phyloP scores from a whole-genome alignment of 2,329 filamentous ascomycete genomes.

The Verticillium nonalfalfae region DNA sequence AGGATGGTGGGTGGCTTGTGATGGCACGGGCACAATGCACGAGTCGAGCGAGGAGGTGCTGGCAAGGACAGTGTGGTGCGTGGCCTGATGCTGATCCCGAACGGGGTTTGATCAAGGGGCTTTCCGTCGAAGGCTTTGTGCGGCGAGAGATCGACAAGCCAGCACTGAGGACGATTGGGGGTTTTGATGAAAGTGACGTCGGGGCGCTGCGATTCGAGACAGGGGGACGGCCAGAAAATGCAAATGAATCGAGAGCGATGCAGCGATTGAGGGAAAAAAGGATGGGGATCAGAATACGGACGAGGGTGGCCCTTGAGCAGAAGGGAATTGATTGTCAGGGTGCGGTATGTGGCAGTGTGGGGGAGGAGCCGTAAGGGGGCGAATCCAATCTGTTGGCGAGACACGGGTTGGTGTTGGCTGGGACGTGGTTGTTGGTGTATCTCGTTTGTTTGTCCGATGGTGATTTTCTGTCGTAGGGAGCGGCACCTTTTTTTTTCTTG shows the following conservation, averaged over 20 bases:
- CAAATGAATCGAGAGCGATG: neutral
- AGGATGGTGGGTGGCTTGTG: neutral
- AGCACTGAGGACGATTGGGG: neutral
- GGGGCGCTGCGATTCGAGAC: neutral
- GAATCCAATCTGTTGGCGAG: neutral
- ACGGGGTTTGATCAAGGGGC: conserved; percentile 11
- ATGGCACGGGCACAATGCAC: conserved; percentile 8
- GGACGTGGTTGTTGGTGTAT: neutral
- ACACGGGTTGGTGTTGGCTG: neutral
- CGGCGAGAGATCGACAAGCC: neutral
- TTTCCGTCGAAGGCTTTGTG: neutral
- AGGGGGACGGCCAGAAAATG: neutral
- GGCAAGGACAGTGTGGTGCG: conserved; percentile 5
- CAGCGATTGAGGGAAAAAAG: neutral
- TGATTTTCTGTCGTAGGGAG: neutral
- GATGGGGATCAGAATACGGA: neutral
- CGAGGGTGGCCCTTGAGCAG: neutral
- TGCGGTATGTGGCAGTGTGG: neutral
- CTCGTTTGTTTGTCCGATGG: neutral
- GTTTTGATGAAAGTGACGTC: neutral
- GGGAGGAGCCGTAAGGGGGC: neutral
- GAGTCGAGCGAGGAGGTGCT: neutral
- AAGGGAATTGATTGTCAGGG: neutral
- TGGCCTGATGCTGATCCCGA: neutral
- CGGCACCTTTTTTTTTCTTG: neutral